Conservation (phyloP, 1,139 yeast species). For the Geotrichum bryndzae region DNA sequence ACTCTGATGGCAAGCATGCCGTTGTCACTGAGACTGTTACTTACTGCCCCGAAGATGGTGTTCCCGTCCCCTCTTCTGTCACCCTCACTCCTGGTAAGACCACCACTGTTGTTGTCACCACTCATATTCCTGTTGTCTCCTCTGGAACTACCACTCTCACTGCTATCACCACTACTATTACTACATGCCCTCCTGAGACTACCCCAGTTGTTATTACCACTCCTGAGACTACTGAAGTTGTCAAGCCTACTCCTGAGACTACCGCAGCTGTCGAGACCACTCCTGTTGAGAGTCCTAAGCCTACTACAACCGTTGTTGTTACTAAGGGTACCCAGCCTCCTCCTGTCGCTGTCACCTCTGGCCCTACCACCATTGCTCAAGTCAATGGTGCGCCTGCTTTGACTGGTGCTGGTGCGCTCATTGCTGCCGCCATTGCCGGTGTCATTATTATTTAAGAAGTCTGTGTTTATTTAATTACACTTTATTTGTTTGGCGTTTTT, state of each 20-base stretch:
- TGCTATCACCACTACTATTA: not conserved
- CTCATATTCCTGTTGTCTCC: slow-evolving; percentile 29
- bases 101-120: slow-evolving; percentile 37
- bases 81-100: slow-evolving; percentile 7
- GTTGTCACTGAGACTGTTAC: slow-evolving; percentile 7
- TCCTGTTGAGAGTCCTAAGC: not conserved
- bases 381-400: slow-evolving; percentile 18
- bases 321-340: slow-evolving; percentile 13
- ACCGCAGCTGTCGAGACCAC: not conserved
- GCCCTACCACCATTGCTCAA: slow-evolving; percentile 16
- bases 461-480: not conserved
- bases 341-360: slow-evolving; percentile 22
- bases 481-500: not conserved
- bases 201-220: not conserved
- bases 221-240: not conserved
- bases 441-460: not conserved
- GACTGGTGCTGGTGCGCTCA: slow-evolving; percentile 9
- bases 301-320: not conserved
- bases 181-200: slow-evolving; percentile 18
- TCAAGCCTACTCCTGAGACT: slow-evolving; percentile 17
- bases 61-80: not conserved
- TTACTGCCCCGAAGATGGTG: slow-evolving; percentile 9
- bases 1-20: slow-evolving; percentile 50
- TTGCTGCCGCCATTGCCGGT: slow-evolving; percentile 17
- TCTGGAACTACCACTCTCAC: slow-evolving; percentile 23